These are phyloP conservation scores for Gautieria morchelliformis DNA, from an alignment of 768 basidiomycete genomes.

Conservation along the genomic window DNA sequence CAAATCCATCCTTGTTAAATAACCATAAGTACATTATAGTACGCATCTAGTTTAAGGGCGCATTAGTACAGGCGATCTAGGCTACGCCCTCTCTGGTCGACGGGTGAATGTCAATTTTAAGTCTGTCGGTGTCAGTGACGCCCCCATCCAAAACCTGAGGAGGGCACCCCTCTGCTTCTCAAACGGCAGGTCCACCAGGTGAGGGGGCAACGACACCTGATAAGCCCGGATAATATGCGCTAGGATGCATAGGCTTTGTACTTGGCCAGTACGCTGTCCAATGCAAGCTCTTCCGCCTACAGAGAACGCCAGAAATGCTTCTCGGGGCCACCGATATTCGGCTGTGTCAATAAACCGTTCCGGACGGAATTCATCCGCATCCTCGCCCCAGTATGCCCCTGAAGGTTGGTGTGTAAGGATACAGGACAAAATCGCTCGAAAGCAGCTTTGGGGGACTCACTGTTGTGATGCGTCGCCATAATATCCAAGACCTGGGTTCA, in stretches of 20 bases:
- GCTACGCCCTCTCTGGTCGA: no score
- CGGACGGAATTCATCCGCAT: conserved; percentile 35
- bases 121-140: conserved; percentile 4
- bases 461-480: conserved; percentile 34
- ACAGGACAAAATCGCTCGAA: neutral
- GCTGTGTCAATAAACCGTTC: conserved; percentile 42
- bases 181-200: conserved; percentile 20
- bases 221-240: conserved; percentile 35
- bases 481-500: conserved; percentile 27
- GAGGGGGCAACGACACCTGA: conserved; percentile 29
- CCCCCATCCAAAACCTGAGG: conserved; percentile 18
- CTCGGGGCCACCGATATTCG: conserved; percentile 40
- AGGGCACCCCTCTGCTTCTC: conserved; percentile 26
- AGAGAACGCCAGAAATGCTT: conserved; percentile 40
- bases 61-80: no score
- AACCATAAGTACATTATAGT: no score
- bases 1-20: no score
- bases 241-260: conserved; percentile 33
- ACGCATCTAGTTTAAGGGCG: no score
- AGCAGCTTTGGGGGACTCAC: conserved; percentile 21
- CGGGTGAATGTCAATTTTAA: neutral
- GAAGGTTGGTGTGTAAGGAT: neutral
- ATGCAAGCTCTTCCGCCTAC: conserved; percentile 37
- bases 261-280: conserved; percentile 38
- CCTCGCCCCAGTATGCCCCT: conserved; percentile 44